These are phyloP conservation scores for Nakazawaea holstii DNA, from an alignment of 805 yeast genomes.

Conservation along the genomic window DNA sequence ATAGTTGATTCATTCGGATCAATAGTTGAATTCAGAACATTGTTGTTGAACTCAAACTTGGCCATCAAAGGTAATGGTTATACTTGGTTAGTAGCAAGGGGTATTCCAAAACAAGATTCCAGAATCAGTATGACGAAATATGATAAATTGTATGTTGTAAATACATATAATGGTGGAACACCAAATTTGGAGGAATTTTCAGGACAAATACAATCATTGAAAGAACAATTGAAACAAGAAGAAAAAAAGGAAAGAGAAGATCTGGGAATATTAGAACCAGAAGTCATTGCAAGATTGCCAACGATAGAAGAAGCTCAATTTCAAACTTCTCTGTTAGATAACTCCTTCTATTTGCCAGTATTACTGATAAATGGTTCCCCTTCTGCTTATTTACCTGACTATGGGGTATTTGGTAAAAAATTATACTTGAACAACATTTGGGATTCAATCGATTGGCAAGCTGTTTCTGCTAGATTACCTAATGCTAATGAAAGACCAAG, in stretches of 20 bases:
- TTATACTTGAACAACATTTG: slow-evolving; percentile 70
- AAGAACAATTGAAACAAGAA: slow-evolving; percentile 23
- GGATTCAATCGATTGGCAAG: slow-evolving; percentile 81
- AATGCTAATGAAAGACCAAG: slow-evolving; percentile 7
- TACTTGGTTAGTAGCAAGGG: slow-evolving; percentile 80
- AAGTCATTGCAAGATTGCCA: slow-evolving; percentile 18
- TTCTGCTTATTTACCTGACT: slow-evolving; percentile 64
- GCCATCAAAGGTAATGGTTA: slow-evolving; percentile 84
- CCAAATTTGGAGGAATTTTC: slow-evolving; percentile 60
- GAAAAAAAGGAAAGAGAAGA: slow-evolving; percentile 16
- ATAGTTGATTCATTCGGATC: slow-evolving; percentile 68
- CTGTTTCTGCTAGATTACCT: slow-evolving; percentile 45
- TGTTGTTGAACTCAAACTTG: slow-evolving; percentile 62
- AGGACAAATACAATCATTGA: slow-evolving; percentile 42
- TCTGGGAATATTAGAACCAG: not conserved
- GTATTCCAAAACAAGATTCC: slow-evolving; percentile 16
- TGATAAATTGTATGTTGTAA: slow-evolving; percentile 58
- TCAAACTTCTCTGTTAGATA: slow-evolving; percentile 33
- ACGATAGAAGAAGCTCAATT: slow-evolving; percentile 33
- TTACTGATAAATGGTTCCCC: slow-evolving; percentile 71
- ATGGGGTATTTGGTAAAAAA: slow-evolving; percentile 73
- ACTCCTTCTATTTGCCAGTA: slow-evolving; percentile 45
- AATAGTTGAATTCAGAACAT: slow-evolving; percentile 64
- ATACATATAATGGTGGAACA: slow-evolving; percentile 87
- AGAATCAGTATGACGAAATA: slow-evolving; percentile 18